phyloP scores from a whole-genome alignment of 2,329 filamentous ascomycete species.

The Colletotrichum sidae region DNA sequence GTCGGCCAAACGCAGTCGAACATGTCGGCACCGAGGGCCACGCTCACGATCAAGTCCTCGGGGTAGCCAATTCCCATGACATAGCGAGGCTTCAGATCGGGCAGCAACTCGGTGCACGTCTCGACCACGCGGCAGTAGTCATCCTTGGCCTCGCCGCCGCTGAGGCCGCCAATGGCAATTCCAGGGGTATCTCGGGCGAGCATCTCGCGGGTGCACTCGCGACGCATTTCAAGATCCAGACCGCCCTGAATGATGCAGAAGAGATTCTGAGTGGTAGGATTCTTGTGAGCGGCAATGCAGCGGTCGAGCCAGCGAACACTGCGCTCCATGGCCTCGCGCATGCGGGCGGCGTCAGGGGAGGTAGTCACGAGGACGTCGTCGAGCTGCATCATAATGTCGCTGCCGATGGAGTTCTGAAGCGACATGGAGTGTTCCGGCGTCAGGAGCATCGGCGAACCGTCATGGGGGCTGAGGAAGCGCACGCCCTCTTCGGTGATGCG shows the following conservation, averaged over 20 bases:
- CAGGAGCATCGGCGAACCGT: conserved; percentile 94
- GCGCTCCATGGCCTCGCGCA: conserved; percentile 94
- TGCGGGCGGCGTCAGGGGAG: conserved; percentile 86
- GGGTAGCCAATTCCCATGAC: conserved; percentile 99
- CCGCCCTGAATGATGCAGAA: conserved; percentile 99
- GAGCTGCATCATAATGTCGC: conserved; percentile 99
- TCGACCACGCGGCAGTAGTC: conserved; percentile 93
- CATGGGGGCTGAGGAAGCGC: conserved; percentile 94
- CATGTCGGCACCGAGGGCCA: conserved; percentile 97
- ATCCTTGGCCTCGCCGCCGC: conserved; percentile 92
- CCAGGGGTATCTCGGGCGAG: conserved; percentile 90
- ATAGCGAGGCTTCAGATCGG: conserved; percentile 94
- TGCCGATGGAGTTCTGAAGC: conserved; percentile 96
- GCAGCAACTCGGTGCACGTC: conserved; percentile 86
- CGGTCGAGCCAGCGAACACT: conserved; percentile 96
- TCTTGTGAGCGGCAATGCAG: conserved; percentile 89
- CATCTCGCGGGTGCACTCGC: conserved; percentile 88
- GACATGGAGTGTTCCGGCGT: conserved; percentile 97
- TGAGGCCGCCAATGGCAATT: conserved; percentile 95
- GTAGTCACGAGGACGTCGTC: conserved; percentile 98
- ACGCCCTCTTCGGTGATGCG: conserved; percentile 97
- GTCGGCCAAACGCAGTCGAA: conserved; percentile 99
- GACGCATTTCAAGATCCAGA: conserved; percentile 86
- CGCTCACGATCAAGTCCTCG: conserved; percentile 92
- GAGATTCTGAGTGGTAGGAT: conserved; percentile 86